These are phyloP conservation scores for Pichia sp. DNA, from an alignment of 1,139 yeast species.

Conservation along the genomic window DNA sequence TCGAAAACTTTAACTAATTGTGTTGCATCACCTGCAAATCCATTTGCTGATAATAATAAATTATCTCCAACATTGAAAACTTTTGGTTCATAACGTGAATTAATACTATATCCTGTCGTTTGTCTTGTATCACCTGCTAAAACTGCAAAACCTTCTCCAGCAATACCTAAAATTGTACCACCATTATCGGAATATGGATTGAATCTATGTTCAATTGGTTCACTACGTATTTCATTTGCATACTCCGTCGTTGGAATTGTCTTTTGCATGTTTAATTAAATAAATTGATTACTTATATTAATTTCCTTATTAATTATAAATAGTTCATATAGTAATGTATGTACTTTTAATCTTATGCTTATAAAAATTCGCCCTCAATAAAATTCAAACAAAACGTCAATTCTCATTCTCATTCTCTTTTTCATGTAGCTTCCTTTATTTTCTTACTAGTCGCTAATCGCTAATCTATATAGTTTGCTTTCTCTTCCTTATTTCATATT, in stretches of 20 bases:
- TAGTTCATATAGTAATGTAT: no score
- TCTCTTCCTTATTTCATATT: no score
- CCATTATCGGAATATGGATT: constrained; percentile 97
- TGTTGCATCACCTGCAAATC: constrained; percentile 92
- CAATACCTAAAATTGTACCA: constrained; percentile 95
- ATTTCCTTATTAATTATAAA: no score
- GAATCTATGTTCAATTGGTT: constrained; percentile 86
- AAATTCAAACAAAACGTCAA: no score
- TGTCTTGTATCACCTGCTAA: constrained; percentile 98
- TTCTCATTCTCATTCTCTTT: no score
- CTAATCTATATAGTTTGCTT: no score
- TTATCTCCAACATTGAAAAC: constrained; percentile 87
- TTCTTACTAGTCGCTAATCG: no score
- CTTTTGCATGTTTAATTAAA: constrained; percentile 13
- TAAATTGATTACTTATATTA: no score
- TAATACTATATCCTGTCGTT: constrained; percentile 88
- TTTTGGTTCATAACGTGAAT: constrained; percentile 88
- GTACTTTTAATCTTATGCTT: no score
- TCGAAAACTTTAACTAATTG: constrained; percentile 75
- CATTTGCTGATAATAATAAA: constrained; percentile 85
- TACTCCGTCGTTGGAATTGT: constrained; percentile 30
- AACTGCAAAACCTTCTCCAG: constrained; percentile 95
- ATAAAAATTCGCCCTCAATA: no score
- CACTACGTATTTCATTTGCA: constrained; percentile 26
- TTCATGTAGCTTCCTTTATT: no score